Evolutionary conservation across 164 flowering plant species (phyloP), one percentile per base, ranked within the genome.

Genomic region (Kalanchoe fedtschenkoi): DNA sequence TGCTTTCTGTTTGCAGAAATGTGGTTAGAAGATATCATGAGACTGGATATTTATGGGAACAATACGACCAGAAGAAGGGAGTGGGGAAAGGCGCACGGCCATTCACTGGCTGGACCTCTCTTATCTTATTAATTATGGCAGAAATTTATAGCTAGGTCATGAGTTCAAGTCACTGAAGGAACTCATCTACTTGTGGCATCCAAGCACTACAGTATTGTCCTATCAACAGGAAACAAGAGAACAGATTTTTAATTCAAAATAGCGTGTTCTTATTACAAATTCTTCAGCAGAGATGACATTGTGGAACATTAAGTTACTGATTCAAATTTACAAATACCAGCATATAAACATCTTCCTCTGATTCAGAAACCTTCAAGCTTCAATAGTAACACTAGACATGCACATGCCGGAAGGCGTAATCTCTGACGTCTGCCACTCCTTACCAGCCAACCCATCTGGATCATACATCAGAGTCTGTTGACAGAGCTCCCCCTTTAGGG

Each of bases 51-150:
- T 62, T 91, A 42, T 91, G 99, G 99, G 99, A 95, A 69, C 99
- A 95, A 57, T 91, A 84, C 66, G 93, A 95, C 71, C 93, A 87
- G 72, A 80, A 67, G 74, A 82, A 71, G 51, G 97, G 97, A 29
- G 79, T 76, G 53, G 96, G 97, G 19, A 87, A 91, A 80, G 99
- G 99, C 54, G 75, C 91, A 11, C 91, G 75, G 26, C 72, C 78
- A 0, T 95, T 95, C 63, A 91, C 93, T 16, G 97, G 99, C 32
- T 95, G 99, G 99, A 86, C 99, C 22, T 75, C 99, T 6, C 93
- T 91, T 66, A 71, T 86, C 53, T 64, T 95, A 17, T 69, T 95
- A 63, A 81, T 91, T 62, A 89, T 91, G 96, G 87, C 91, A 55
- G 96, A 95, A 80, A 68, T 71, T 54, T 95, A 78, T 57, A 56